phyloP scores from a whole-genome alignment of 225 moss, liverwort and hornwort species.

The Asterella californica region DNA sequence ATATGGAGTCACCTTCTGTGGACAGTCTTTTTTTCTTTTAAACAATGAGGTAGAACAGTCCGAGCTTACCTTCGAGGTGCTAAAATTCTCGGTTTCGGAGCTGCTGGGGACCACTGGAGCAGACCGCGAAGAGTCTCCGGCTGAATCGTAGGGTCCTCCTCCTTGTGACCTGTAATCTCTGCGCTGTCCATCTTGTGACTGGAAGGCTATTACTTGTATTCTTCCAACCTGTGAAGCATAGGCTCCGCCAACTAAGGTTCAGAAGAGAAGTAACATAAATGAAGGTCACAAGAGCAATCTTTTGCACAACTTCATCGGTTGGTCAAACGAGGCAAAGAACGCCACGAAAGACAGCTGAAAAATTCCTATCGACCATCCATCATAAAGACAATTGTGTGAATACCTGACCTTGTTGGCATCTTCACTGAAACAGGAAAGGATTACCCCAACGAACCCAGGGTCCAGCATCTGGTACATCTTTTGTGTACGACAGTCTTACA shows the following conservation, averaged over 20 bases:
- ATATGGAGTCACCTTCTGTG: background rate
- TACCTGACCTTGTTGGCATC: conserved; percentile 68
- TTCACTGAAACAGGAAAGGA: conserved; percentile 97
- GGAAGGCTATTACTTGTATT: conserved; percentile 97
- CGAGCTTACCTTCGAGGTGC: conserved; percentile 26
- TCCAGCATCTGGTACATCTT: conserved; percentile 98
- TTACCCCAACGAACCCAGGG: conserved; percentile 86
- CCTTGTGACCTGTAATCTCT: conserved; percentile 35
- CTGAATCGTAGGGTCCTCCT: conserved; percentile 27
- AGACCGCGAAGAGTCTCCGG: conserved; percentile 34
- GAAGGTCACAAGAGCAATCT: background rate
- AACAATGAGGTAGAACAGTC: background rate
- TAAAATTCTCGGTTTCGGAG: conserved; percentile 24
- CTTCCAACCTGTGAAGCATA: conserved; percentile 59
- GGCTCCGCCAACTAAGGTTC: background rate
- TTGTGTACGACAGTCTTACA: conserved; percentile 79
- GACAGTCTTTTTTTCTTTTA: background rate
- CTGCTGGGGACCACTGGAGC: conserved; percentile 35
- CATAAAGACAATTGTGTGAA: conserved; percentile 16
- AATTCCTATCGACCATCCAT: background rate
- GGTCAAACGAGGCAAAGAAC: background rate
- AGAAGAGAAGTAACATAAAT: background rate
- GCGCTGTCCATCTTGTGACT: conserved; percentile 74
- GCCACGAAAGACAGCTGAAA: background rate
- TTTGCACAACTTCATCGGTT: background rate